Percentiles rank a stretch among this genome's conserved stretches.
These are phyloP conservation scores for Basipetospora chlamydospora DNA, from an alignment of 2,329 filamentous ascomycete genomes.

Conservation along the genomic window DNA sequence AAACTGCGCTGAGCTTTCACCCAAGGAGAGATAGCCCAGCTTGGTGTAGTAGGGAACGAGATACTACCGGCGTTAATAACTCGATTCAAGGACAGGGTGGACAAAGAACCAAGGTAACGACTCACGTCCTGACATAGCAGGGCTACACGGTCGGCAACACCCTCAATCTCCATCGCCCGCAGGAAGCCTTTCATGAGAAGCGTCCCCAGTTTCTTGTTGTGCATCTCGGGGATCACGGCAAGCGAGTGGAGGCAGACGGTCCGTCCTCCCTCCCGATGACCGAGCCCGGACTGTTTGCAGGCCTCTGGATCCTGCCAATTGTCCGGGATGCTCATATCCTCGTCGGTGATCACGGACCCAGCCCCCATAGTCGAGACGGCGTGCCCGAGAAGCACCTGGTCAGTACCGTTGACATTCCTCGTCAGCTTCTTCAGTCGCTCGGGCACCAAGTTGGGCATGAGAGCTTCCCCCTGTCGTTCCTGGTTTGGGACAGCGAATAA, in stretches of 20 bases:
- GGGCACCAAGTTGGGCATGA: neutral
- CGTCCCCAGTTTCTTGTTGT: conserved; percentile 58
- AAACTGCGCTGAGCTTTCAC: conserved; percentile 55
- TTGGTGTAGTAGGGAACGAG: conserved; percentile 61
- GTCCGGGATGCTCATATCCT: conserved; percentile 58
- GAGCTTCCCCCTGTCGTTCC: neutral
- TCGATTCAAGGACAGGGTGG: neutral
- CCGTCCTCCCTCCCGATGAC: conserved; percentile 58
- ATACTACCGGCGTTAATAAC: conserved; percentile 23
- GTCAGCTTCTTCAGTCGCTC: neutral
- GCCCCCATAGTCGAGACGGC: conserved; percentile 60
- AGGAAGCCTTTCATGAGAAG: conserved; percentile 64
- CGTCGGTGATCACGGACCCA: conserved; percentile 51
- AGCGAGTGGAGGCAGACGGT: conserved; percentile 75
- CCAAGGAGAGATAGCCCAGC: conserved; percentile 57
- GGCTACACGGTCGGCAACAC: conserved; percentile 56
- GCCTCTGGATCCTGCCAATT: conserved; percentile 44
- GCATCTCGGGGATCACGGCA: conserved; percentile 61
- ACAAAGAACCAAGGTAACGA: conserved; percentile 6
- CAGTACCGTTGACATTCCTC: conserved; percentile 10
- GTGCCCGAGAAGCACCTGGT: conserved; percentile 58
- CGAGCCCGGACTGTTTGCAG: conserved; percentile 31
- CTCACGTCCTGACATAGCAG: conserved; percentile 60
- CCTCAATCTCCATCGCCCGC: conserved; percentile 57
- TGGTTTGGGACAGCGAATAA: conserved; percentile 56